Evolutionary conservation across 2,329 filamentous ascomycete species (phyloP).

Genomic region (Fusarium foetens): DNA sequence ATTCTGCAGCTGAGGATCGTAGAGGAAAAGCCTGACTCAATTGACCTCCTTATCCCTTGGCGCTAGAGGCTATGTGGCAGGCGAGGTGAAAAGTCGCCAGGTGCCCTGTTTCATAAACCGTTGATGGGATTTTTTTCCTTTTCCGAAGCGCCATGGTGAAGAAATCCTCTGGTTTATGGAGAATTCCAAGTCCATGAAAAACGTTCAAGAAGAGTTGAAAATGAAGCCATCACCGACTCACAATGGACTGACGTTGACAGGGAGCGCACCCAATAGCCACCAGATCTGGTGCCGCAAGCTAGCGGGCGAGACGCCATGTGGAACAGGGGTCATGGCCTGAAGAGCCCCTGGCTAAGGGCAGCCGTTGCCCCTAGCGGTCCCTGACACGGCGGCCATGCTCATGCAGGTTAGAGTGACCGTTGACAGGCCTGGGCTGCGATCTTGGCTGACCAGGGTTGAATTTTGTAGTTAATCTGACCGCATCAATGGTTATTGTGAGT

Average conservation of each 20-base stretch:
- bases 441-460: constrained; percentile 15
- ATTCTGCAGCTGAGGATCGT: not conserved
- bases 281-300: constrained; percentile 7
- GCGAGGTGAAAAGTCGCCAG: constrained; percentile 1
- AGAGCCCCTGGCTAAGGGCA: constrained; percentile 35
- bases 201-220: constrained; percentile 30
- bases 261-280: constrained; percentile 7
- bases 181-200: constrained; percentile 18
- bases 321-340: constrained; percentile 30
- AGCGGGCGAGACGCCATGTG: constrained; percentile 32
- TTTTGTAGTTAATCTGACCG: not conserved
- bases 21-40: constrained; percentile 10
- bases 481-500: not conserved
- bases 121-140: not conserved
- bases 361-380: constrained; percentile 26
- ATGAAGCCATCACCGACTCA: constrained; percentile 45
- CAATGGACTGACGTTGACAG: constrained; percentile 37
- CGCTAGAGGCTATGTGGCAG: constrained; percentile 15
- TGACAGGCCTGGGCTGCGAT: not conserved
- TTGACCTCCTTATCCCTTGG: not conserved
- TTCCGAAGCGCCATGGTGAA: not conserved
- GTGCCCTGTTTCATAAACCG: constrained; percentile 19
- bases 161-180: not conserved
- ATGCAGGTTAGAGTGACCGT: constrained; percentile 30
- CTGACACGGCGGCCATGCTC: constrained; percentile 26